Conservation (phyloP, 805 yeast genomes). For the Dipodascus geniculatus region DNA sequence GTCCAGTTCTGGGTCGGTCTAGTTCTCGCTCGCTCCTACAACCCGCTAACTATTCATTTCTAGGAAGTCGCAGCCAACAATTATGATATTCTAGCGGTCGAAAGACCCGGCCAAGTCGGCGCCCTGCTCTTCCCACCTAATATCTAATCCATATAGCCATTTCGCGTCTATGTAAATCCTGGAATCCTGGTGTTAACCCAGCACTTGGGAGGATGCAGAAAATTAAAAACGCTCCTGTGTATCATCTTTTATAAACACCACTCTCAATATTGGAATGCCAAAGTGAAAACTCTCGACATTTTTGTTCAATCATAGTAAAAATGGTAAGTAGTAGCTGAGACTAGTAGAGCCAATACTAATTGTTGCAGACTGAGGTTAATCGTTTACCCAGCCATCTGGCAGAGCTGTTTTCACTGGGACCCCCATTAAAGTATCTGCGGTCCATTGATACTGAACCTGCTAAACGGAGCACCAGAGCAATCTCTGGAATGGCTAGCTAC, state of each 20-base stretch:
- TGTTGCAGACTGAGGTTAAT: slow-evolving; percentile 28
- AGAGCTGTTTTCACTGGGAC: slow-evolving; percentile 43
- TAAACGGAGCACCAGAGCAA: slow-evolving; percentile 33
- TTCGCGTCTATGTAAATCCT: too few species aligned
- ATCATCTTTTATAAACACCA: background rate
- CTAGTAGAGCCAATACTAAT: too few species aligned
- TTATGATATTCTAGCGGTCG: slow-evolving; percentile 68
- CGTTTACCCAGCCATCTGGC: slow-evolving; percentile 34
- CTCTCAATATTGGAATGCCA: background rate
- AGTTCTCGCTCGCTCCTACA: too few species aligned
- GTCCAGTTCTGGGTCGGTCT: too few species aligned
- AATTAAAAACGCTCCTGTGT: background rate
- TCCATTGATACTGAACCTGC: slow-evolving; percentile 42
- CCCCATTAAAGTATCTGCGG: slow-evolving; percentile 38
- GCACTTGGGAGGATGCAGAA: slow-evolving; percentile 1
- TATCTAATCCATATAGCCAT: slow-evolving; percentile 23
- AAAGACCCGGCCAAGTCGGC: slow-evolving; percentile 62
- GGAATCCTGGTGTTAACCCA: too few species aligned
- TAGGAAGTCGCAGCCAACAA: slow-evolving; percentile 47
- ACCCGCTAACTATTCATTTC: too few species aligned
- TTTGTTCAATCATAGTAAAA: too few species aligned
- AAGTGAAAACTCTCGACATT: background rate
- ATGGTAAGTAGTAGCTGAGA: background rate
- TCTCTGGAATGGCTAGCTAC: slow-evolving; percentile 35
- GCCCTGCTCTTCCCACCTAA: slow-evolving; percentile 65